These are phyloP conservation scores for Cardiospermum halicacabum DNA, from an alignment of 345 rosid species.

Conservation along the genomic window DNA sequence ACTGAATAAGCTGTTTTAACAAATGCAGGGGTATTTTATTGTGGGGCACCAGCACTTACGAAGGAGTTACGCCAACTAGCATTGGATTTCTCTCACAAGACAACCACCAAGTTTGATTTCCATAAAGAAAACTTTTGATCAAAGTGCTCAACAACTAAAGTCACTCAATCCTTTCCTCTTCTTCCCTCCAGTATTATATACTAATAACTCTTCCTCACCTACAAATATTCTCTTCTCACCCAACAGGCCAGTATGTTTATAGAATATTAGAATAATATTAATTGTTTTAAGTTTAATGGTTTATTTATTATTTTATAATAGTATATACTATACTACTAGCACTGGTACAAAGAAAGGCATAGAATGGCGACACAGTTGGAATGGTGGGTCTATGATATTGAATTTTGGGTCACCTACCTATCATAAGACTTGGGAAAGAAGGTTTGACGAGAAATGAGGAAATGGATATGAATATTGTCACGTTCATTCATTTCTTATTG, in stretches of 20 bases:
- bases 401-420: not conserved
- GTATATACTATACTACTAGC: not conserved
- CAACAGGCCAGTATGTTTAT: conserved; percentile 2
- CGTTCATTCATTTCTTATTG: not conserved
- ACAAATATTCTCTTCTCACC: not conserved
- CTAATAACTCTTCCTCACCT: not conserved
- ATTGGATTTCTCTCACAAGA: conserved; percentile 67
- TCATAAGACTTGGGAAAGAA: not conserved
- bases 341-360: not conserved
- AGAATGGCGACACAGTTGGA: not conserved
- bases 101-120: conserved; percentile 67
- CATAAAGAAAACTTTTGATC: conserved; percentile 69
- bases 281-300: not conserved
- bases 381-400: conserved; percentile 4
- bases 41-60: conserved; percentile 69
- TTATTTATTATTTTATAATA: not conserved
- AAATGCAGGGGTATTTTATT: conserved; percentile 71
- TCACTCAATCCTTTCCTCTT: not conserved
- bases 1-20: not conserved
- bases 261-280: not conserved
- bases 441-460: not conserved
- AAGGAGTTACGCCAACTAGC: conserved; percentile 66
- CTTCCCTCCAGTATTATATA: not conserved
- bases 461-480: not conserved
- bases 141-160: not conserved